Evolutionary conservation across 2,329 filamentous ascomycete species (phyloP).

Genomic region (Trichophyton verrucosum): DNA sequence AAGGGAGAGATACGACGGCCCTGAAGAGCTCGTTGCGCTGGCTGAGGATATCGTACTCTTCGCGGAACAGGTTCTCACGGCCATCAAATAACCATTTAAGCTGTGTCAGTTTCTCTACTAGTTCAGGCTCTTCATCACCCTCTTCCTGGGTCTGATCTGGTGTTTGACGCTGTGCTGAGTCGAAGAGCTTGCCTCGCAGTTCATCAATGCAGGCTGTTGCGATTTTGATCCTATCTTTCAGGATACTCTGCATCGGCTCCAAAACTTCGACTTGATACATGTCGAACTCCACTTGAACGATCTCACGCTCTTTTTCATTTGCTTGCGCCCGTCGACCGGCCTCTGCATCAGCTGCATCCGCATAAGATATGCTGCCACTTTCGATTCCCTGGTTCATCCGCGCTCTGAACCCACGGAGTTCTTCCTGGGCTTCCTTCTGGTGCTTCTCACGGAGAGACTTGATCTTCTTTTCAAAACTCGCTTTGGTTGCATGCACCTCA

Average conservation of each 20-base stretch:
- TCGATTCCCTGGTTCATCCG: slow-evolving; percentile 71
- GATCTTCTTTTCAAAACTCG: slow-evolving; percentile 39
- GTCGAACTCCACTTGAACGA: slow-evolving; percentile 70
- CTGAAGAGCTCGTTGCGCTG: slow-evolving; percentile 80
- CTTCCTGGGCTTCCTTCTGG: slow-evolving; percentile 42
- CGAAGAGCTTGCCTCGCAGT: slow-evolving; percentile 58
- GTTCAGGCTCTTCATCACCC: slow-evolving; percentile 85
- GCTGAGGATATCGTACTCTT: slow-evolving; percentile 70
- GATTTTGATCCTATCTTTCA: slow-evolving; percentile 61
- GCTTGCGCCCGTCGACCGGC: slow-evolving; percentile 61
- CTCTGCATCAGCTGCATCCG: slow-evolving; percentile 71
- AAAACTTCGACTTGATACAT: slow-evolving; percentile 71
- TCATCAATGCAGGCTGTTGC: slow-evolving; percentile 68
- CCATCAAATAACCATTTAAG: slow-evolving; percentile 96
- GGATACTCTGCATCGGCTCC: slow-evolving; percentile 67
- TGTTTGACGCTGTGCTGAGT: slow-evolving; percentile 53
- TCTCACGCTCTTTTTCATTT: slow-evolving; percentile 54
- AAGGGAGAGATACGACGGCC: slow-evolving; percentile 70
- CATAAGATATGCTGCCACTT: slow-evolving; percentile 65
- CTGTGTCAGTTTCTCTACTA: slow-evolving; percentile 85
- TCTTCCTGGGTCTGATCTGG: slow-evolving; percentile 86
- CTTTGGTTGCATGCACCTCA: slow-evolving; percentile 57
- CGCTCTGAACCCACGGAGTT: slow-evolving; percentile 53
- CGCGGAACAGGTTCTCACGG: slow-evolving; percentile 73
- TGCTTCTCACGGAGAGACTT: slow-evolving; percentile 43